These are phyloP conservation scores for Diaporthe humulicola DNA, from an alignment of 2,329 filamentous ascomycete species.

Conservation along the genomic window DNA sequence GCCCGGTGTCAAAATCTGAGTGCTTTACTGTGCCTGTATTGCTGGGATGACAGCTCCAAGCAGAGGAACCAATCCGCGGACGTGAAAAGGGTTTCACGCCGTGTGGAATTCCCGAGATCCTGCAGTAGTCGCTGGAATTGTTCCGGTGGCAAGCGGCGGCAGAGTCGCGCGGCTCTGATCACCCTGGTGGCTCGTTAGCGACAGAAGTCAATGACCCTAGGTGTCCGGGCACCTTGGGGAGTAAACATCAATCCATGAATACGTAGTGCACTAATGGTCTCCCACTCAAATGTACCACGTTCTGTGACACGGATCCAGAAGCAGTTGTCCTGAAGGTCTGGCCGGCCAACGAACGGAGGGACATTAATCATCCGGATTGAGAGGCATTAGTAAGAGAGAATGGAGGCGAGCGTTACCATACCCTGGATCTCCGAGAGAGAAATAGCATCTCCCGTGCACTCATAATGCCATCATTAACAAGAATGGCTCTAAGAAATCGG, in stretches of 20 bases:
- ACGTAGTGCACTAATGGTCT: too few species aligned
- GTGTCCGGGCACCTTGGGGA: too few species aligned
- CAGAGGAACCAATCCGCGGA: background rate
- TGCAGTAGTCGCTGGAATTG: background rate
- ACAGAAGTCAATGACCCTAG: background rate
- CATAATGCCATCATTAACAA: slow-evolving; percentile 11
- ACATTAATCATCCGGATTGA: background rate
- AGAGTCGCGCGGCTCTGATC: background rate
- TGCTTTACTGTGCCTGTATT: background rate
- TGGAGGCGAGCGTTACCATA: too few species aligned
- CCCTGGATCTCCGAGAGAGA: background rate
- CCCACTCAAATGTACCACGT: background rate
- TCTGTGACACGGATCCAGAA: too few species aligned
- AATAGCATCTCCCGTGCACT: background rate
- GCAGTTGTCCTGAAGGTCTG: background rate
- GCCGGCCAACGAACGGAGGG: background rate
- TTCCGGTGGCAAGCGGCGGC: background rate
- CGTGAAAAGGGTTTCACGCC: background rate
- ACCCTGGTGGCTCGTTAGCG: background rate
- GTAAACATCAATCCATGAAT: too few species aligned
- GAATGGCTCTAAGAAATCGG: background rate
- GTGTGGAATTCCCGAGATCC: background rate
- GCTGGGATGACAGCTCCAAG: background rate
- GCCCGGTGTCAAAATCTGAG: background rate
- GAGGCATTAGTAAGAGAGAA: background rate